A percentile compares a stretch with the other conserved stretches of the same genome.
phyloP scores from a whole-genome alignment of 2,329 filamentous ascomycete species.

The Diaporthe aspalathi region DNA sequence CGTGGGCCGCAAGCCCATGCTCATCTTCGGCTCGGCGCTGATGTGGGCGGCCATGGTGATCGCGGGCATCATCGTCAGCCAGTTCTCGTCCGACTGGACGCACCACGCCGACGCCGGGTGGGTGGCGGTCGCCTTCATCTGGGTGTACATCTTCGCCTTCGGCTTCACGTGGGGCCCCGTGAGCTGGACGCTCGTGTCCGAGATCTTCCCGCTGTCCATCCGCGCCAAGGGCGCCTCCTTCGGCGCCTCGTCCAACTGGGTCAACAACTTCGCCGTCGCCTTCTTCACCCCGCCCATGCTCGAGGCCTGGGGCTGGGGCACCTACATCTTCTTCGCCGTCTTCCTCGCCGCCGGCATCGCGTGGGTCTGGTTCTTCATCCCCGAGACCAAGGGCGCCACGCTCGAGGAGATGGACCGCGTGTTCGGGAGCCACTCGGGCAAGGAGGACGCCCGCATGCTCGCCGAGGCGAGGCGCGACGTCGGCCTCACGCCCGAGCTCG shows the following conservation, averaged over 20 bases:
- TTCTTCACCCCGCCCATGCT: conserved; percentile 58
- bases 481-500: conserved; percentile 36
- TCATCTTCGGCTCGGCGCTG: conserved; percentile 52
- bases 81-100: conserved; percentile 52
- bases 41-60: conserved; percentile 54
- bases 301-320: conserved; percentile 57
- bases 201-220: conserved; percentile 53
- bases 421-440: conserved; percentile 55
- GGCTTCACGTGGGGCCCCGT: conserved; percentile 49
- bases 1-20: conserved; percentile 54
- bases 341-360: conserved; percentile 58
- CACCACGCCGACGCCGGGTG: conserved; percentile 52
- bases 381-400: conserved; percentile 66
- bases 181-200: conserved; percentile 50
- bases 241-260: conserved; percentile 57
- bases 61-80: conserved; percentile 54
- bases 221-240: conserved; percentile 55
- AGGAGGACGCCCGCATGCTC: conserved; percentile 43
- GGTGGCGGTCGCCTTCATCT: conserved; percentile 51
- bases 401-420: conserved; percentile 67
- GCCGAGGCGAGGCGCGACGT: conserved; percentile 43
- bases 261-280: conserved; percentile 60
- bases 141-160: conserved; percentile 46
- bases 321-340: conserved; percentile 68
- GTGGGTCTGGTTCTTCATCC: conserved; percentile 63